Evolutionary conservation across 306 rosid genomes (phyloP).

Genomic region (Spatholobus suberectus): DNA sequence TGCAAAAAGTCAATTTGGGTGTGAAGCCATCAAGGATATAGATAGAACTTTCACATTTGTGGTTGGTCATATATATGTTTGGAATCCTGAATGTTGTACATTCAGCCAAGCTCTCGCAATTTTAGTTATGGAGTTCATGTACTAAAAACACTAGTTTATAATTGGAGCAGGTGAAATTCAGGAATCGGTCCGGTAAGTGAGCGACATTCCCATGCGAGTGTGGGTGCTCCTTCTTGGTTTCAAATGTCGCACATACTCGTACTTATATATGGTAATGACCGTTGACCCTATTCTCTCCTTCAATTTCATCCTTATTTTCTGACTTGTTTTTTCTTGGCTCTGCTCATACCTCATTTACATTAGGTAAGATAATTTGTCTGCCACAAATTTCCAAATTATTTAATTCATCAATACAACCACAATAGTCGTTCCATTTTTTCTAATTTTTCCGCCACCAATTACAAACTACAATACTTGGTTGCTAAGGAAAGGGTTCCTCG

Average conservation of each 20-base stretch:
- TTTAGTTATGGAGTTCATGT: conserved; percentile 10
- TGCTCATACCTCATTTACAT: conserved; percentile 39
- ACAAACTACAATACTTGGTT: not conserved
- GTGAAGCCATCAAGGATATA: not conserved
- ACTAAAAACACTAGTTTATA: conserved; percentile 20
- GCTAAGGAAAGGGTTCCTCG: not conserved
- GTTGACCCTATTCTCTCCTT: not conserved
- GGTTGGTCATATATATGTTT: not conserved
- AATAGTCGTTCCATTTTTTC: not conserved
- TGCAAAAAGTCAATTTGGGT: not conserved
- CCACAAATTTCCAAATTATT: too few species aligned
- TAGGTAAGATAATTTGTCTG: not conserved
- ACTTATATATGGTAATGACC: not conserved
- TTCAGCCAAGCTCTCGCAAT: not conserved
- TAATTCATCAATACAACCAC: not conserved
- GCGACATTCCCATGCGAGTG: conserved; percentile 51
- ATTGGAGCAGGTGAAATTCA: conserved; percentile 52
- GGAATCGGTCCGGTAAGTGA: conserved; percentile 46
- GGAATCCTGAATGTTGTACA: not conserved
- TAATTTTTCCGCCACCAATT: not conserved
- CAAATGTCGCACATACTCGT: conserved; percentile 33
- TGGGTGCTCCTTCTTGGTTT: conserved; percentile 2
- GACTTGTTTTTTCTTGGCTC: not conserved
- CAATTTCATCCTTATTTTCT: not conserved
- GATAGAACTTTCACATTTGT: not conserved